phyloP scores from a whole-genome alignment of 202 grass and related monocot genomes.

The Carex arenaria region DNA sequence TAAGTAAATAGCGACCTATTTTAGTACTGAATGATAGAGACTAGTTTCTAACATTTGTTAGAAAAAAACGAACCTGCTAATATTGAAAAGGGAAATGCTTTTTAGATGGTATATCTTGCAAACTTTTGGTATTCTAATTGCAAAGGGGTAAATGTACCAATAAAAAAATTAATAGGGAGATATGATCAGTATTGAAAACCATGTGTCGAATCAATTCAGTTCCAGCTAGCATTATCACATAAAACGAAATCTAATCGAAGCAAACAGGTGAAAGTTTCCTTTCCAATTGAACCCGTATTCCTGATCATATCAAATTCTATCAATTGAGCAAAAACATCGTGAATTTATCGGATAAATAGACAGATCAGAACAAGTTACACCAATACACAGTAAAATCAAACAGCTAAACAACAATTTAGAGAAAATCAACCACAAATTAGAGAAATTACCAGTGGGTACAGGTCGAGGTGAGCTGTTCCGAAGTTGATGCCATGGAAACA shows the following conservation, averaged over 20 bases:
- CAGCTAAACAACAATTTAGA: background rate
- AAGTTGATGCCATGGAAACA: background rate
- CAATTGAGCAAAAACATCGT: background rate
- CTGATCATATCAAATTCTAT: background rate
- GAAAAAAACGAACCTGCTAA: background rate
- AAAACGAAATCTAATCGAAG: background rate
- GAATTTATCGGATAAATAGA: background rate
- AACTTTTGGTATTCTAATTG: background rate
- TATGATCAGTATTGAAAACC: background rate
- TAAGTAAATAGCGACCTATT: background rate
- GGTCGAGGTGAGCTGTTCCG: conserved; percentile 33
- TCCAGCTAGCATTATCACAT: background rate
- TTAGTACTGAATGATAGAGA: background rate
- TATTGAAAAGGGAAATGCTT: background rate
- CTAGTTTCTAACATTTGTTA: background rate
- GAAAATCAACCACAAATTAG: background rate
- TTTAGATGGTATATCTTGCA: background rate
- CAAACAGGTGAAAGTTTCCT: background rate
- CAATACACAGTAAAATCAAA: background rate
- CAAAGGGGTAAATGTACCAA: background rate
- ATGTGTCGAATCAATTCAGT: background rate
- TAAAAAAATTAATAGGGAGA: background rate
- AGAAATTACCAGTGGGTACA: conserved; percentile 59
- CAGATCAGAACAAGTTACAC: conserved; percentile 1
- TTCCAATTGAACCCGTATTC: background rate